Evolutionary conservation across 129 eudicot species (phyloP).

Genomic region (Heracleum sosnowskyi): DNA sequence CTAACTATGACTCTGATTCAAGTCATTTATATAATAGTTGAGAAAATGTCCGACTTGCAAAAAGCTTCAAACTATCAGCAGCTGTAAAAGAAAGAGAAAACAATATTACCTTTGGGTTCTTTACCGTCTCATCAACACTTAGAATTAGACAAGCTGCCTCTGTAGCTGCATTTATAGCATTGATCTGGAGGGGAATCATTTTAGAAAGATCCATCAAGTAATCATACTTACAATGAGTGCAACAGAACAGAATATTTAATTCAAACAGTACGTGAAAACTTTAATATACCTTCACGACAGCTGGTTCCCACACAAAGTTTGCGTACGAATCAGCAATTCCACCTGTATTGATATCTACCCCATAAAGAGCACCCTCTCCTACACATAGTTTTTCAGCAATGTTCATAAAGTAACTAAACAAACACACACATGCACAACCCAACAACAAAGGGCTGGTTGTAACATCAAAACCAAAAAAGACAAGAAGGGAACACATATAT

Average conservation of each 20-base stretch:
- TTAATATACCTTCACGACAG: constrained; percentile 74
- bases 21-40: too few relatives aligned
- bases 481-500: not conserved
- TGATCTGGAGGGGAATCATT: constrained; percentile 42
- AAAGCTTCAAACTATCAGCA: not conserved
- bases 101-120: constrained; percentile 84
- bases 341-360: constrained; percentile 95
- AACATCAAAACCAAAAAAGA: not conserved
- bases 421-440: not conserved
- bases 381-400: constrained; percentile 9
- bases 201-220: not conserved
- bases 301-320: constrained; percentile 99
- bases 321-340: constrained; percentile 91
- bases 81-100: not conserved
- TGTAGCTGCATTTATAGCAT: constrained; percentile 96
- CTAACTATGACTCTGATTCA: too few relatives aligned
- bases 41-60: not conserved
- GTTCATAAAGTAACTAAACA: not conserved
- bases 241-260: not conserved
- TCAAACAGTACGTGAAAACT: not conserved
- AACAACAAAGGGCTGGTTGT: not conserved
- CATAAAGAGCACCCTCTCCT: constrained; percentile 96
- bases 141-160: constrained; percentile 97
- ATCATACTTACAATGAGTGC: not conserved
- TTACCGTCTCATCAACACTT: constrained; percentile 94